These are phyloP conservation scores for Aspergillus texensis DNA, from an alignment of 2,329 filamentous ascomycete genomes.

Conservation along the genomic window DNA sequence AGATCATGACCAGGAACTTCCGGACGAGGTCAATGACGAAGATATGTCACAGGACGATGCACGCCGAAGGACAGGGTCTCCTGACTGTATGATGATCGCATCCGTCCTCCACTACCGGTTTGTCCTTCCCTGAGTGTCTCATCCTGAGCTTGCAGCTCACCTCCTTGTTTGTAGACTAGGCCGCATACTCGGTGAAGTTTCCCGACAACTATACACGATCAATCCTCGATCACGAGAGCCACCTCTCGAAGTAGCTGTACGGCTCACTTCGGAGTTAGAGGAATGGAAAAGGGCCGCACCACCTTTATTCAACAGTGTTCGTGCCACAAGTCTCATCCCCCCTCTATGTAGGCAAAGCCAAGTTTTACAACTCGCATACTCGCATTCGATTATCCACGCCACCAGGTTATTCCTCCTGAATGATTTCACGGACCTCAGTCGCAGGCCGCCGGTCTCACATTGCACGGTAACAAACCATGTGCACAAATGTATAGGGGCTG, in stretches of 20 bases:
- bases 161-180: conserved; percentile 44
- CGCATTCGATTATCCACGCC: conserved; percentile 43
- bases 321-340: conserved; percentile 39
- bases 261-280: conserved; percentile 38
- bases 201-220: conserved; percentile 49
- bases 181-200: conserved; percentile 52
- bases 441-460: conserved; percentile 31
- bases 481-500: conserved; percentile 48
- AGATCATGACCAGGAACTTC: conserved; percentile 65
- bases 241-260: conserved; percentile 35
- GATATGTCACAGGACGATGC: conserved; percentile 54
- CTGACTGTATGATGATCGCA: conserved; percentile 44
- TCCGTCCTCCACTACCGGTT: conserved; percentile 43
- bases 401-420: conserved; percentile 41
- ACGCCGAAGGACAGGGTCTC: conserved; percentile 33
- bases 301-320: conserved; percentile 40
- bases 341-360: conserved; percentile 43
- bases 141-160: not conserved
- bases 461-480: conserved; percentile 40
- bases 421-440: conserved; percentile 40
- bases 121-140: conserved; percentile 5
- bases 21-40: conserved; percentile 58
- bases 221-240: conserved; percentile 33
- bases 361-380: conserved; percentile 42
- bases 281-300: conserved; percentile 41